Evolutionary conservation across 2,329 filamentous ascomycete genomes (phyloP).

Genomic region (Ascochyta koolunga): DNA sequence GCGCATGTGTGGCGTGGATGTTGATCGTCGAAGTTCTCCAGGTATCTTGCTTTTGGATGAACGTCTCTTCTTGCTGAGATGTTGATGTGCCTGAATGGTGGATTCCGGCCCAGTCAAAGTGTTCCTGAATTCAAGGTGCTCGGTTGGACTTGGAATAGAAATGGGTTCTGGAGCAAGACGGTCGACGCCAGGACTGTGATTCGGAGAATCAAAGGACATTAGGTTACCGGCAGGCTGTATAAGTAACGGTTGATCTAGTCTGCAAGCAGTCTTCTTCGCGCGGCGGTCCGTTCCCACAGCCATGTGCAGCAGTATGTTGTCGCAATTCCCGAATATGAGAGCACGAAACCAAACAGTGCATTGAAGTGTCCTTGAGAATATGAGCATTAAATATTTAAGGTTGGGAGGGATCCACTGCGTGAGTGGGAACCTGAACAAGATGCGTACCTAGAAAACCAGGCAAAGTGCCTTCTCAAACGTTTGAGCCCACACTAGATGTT

Average conservation of each 20-base stretch:
- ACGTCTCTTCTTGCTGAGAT: slow-evolving; percentile 45
- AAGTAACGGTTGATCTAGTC: slow-evolving; percentile 42
- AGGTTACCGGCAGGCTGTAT: slow-evolving; percentile 39
- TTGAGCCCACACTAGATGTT: slow-evolving; percentile 44
- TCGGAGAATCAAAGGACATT: slow-evolving; percentile 45
- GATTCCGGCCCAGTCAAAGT: slow-evolving; percentile 27
- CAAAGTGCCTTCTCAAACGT: slow-evolving; percentile 43
- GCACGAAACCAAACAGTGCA: slow-evolving; percentile 34
- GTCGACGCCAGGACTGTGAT: slow-evolving; percentile 36
- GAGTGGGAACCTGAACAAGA: slow-evolving; percentile 29
- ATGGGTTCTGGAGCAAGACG: slow-evolving; percentile 31
- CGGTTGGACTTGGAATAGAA: slow-evolving; percentile 30
- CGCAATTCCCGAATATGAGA: slow-evolving; percentile 35
- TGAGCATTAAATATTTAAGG: slow-evolving; percentile 39
- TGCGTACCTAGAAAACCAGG: slow-evolving; percentile 39
- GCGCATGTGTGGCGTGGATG: slow-evolving; percentile 57
- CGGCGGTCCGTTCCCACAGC: slow-evolving; percentile 47
- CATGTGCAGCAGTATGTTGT: slow-evolving; percentile 44
- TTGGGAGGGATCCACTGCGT: slow-evolving; percentile 29
- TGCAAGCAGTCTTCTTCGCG: slow-evolving; percentile 42
- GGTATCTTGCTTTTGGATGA: slow-evolving; percentile 49
- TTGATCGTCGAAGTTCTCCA: slow-evolving; percentile 50
- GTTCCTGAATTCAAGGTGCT: slow-evolving; percentile 27
- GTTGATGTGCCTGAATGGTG: slow-evolving; percentile 28
- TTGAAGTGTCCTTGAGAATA: slow-evolving; percentile 35